These are phyloP conservation scores for Fomitopsis pulvina DNA, from an alignment of 768 basidiomycete species.

Conservation along the genomic window DNA sequence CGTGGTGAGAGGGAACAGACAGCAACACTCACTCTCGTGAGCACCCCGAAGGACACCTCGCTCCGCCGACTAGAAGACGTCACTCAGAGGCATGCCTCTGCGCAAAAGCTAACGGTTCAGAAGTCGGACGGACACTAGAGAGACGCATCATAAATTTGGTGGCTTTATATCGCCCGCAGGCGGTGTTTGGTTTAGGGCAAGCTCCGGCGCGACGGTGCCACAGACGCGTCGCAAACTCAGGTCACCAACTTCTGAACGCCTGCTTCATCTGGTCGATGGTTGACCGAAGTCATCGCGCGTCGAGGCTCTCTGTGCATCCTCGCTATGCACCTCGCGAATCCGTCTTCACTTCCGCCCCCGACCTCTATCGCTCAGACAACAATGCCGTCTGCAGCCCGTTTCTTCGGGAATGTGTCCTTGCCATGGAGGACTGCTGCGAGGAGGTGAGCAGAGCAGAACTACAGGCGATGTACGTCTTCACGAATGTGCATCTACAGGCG, in stretches of 20 bases:
- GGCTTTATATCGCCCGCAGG: slow-evolving; percentile 19
- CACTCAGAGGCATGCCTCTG: slow-evolving; percentile 50
- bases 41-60: slow-evolving; percentile 51
- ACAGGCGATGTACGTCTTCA: background rate
- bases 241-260: background rate
- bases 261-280: slow-evolving; percentile 2
- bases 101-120: slow-evolving; percentile 55
- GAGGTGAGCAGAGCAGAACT: slow-evolving; percentile 38
- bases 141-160: slow-evolving; percentile 19
- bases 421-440: slow-evolving; percentile 78
- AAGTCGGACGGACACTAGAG: slow-evolving; percentile 63
- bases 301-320: slow-evolving; percentile 42
- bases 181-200: slow-evolving; percentile 14
- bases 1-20: slow-evolving; percentile 30
- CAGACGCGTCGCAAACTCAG: slow-evolving; percentile 15
- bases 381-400: slow-evolving; percentile 64
- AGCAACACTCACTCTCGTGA: slow-evolving; percentile 42
- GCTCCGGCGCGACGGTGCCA: slow-evolving; percentile 14
- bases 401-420: slow-evolving; percentile 67
- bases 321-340: slow-evolving; percentile 47
- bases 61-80: slow-evolving; percentile 78
- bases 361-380: slow-evolving; percentile 56
- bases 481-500: slow-evolving; percentile 33
- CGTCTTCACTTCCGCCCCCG: slow-evolving; percentile 61
- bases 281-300: slow-evolving; percentile 27